Evolutionary conservation across 768 basidiomycete genomes (phyloP).

Genomic region (Amylocystis lapponica): DNA sequence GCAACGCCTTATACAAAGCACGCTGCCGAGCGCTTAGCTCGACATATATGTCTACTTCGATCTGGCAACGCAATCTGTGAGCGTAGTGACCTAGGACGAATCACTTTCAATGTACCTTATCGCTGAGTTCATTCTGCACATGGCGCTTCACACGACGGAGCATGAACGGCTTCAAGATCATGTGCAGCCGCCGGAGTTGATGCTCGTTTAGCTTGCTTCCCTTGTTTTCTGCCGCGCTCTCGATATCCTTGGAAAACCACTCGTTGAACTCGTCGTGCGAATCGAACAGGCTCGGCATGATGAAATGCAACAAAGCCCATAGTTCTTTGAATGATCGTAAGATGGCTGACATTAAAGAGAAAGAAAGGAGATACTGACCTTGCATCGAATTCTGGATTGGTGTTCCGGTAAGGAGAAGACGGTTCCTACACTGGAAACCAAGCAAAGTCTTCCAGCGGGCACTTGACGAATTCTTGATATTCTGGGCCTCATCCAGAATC

Average conservation of each 20-base stretch:
- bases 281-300: constrained; percentile 99
- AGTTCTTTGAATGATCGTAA: constrained; percentile 51
- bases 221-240: constrained; percentile 89
- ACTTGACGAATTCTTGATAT: constrained; percentile 96
- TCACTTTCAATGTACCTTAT: constrained; percentile 64
- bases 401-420: constrained; percentile 91
- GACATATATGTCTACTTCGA: constrained; percentile 93
- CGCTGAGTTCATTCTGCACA: constrained; percentile 99
- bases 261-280: constrained; percentile 99
- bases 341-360: not conserved
- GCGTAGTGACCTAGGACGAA: not conserved
- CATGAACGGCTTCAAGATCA: constrained; percentile 99
- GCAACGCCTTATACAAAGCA: constrained; percentile 79
- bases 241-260: constrained; percentile 99
- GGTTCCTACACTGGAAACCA: constrained; percentile 92
- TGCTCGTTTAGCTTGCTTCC: constrained; percentile 91
- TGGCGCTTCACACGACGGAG: constrained; percentile 93
- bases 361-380: constrained; percentile 43
- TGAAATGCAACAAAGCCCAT: constrained; percentile 98
- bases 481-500: constrained; percentile 99
- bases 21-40: constrained; percentile 93
- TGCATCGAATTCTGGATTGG: constrained; percentile 99
- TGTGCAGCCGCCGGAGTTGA: constrained; percentile 90
- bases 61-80: constrained; percentile 40
- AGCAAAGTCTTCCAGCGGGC: constrained; percentile 96